phyloP scores from a whole-genome alignment of 2,329 filamentous ascomycete species.

The Penicillium sp. region DNA sequence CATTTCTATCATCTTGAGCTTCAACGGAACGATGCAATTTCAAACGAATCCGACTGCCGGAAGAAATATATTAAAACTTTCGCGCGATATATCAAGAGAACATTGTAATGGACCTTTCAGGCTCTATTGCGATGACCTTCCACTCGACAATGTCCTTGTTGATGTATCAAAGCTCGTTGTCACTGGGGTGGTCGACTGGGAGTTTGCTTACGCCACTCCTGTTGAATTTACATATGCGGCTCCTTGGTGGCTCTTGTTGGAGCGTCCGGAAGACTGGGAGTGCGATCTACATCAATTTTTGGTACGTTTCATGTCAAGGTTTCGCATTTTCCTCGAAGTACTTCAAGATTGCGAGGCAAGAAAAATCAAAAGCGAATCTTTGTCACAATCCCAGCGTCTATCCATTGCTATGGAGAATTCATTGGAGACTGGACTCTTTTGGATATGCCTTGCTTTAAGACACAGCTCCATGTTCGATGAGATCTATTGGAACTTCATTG shows the following conservation, averaged over 20 bases:
- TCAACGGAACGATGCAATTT: conserved; percentile 33
- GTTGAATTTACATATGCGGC: conserved; percentile 27
- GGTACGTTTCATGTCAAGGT: conserved; percentile 25
- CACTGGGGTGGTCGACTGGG: conserved; percentile 31
- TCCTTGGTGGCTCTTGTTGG: conserved; percentile 32
- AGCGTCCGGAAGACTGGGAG: conserved; percentile 32
- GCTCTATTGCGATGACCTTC: conserved; percentile 35
- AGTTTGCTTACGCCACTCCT: conserved; percentile 30
- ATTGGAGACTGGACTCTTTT: conserved; percentile 32
- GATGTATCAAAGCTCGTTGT: conserved; percentile 22
- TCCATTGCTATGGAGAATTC: conserved; percentile 28
- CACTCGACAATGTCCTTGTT: conserved; percentile 31
- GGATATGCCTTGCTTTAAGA: conserved; percentile 30
- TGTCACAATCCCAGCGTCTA: conserved; percentile 23
- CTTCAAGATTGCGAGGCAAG: conserved; percentile 27
- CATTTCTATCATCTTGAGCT: conserved; percentile 30
- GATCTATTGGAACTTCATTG: conserved; percentile 34
- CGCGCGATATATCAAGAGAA: conserved; percentile 10
- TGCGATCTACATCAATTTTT: conserved; percentile 29
- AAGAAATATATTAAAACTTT: conserved; percentile 31
- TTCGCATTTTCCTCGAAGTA: conserved; percentile 29
- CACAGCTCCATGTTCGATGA: conserved; percentile 33
- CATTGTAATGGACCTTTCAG: conserved; percentile 30
- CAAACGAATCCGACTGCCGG: conserved; percentile 25
- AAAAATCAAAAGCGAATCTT: conserved; percentile 20